These are phyloP conservation scores for Phyllosticta citrichinensis DNA, from an alignment of 2,329 filamentous ascomycete species.

Conservation along the genomic window DNA sequence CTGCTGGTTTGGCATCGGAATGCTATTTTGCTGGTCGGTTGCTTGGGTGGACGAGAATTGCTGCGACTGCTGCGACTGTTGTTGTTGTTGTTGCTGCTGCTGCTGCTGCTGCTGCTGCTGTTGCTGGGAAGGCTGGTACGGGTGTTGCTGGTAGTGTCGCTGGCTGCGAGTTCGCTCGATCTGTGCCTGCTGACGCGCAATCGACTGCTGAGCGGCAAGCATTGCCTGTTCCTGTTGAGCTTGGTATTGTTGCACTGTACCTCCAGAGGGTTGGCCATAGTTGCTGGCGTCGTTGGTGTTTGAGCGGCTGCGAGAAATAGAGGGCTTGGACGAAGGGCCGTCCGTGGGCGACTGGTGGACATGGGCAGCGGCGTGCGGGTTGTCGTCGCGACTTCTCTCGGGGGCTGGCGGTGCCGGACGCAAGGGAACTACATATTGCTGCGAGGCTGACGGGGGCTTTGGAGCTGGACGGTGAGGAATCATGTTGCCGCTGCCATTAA, in stretches of 20 bases:
- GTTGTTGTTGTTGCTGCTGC: slow-evolving; percentile 38
- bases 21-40: slow-evolving; percentile 30
- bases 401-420: slow-evolving; percentile 48
- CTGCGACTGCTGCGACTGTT: slow-evolving; percentile 30
- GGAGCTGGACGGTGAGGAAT: slow-evolving; percentile 79
- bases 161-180: slow-evolving; percentile 67
- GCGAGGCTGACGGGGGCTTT: slow-evolving; percentile 57
- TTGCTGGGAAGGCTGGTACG: slow-evolving; percentile 36
- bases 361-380: slow-evolving; percentile 32
- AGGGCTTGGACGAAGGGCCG: slow-evolving; percentile 18
- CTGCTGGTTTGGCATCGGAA: slow-evolving; percentile 33
- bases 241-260: slow-evolving; percentile 37
- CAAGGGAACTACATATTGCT: slow-evolving; percentile 41
- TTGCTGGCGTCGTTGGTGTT: slow-evolving; percentile 32
- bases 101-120: slow-evolving; percentile 28
- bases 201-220: slow-evolving; percentile 67
- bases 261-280: slow-evolving; percentile 2
- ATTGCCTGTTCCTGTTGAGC: slow-evolving; percentile 82
- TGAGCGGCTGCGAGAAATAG: slow-evolving; percentile 30
- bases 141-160: slow-evolving; percentile 22
- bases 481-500: slow-evolving; percentile 37
- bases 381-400: slow-evolving; percentile 19
- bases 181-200: slow-evolving; percentile 45
- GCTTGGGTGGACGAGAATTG: slow-evolving; percentile 39
- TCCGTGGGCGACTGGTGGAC: slow-evolving; percentile 22